These are phyloP conservation scores for Sugiyamaella neomexicana DNA, from an alignment of 1,139 yeast species.

Conservation along the genomic window DNA sequence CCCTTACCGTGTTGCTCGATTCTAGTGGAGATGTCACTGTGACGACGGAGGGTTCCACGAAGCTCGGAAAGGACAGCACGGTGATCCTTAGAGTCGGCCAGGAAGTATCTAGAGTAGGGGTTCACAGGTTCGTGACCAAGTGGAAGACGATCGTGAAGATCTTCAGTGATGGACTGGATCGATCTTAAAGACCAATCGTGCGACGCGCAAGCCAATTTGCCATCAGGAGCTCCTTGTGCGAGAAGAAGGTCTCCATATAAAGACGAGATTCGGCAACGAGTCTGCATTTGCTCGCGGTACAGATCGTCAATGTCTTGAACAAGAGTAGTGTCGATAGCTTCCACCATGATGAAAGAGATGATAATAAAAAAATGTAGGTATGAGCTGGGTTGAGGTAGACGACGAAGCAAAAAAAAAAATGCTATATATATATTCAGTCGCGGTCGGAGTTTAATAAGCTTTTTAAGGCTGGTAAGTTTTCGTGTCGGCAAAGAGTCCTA, in stretches of 20 bases:
- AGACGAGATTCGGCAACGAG: constrained; percentile 27
- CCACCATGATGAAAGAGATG: constrained; percentile 20
- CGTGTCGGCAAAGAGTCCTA: neutral
- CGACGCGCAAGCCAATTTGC: constrained; percentile 31
- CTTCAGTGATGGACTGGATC: constrained; percentile 35
- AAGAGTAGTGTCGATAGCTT: constrained; percentile 21
- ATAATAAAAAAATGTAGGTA: no score
- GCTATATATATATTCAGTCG: neutral
- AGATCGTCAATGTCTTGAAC: constrained; percentile 22
- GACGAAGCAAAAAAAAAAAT: no score
- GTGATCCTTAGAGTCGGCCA: constrained; percentile 30
- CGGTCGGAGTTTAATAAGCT: neutral
- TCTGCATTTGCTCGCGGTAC: constrained; percentile 25
- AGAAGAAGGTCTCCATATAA: constrained; percentile 26
- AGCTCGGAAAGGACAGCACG: constrained; percentile 29
- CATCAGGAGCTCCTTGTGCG: constrained; percentile 23
- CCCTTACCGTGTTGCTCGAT: constrained; percentile 40
- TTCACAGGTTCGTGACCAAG: constrained; percentile 30
- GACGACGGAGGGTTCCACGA: constrained; percentile 33
- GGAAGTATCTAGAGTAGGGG: constrained; percentile 32
- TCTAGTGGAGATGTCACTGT: constrained; percentile 30
- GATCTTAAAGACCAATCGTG: constrained; percentile 38
- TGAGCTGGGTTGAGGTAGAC: no score
- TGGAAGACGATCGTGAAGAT: constrained; percentile 33
- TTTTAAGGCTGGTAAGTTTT: neutral